These are phyloP conservation scores for Dryas octopetala DNA, from an alignment of 306 rosid genomes.

Conservation along the genomic window DNA sequence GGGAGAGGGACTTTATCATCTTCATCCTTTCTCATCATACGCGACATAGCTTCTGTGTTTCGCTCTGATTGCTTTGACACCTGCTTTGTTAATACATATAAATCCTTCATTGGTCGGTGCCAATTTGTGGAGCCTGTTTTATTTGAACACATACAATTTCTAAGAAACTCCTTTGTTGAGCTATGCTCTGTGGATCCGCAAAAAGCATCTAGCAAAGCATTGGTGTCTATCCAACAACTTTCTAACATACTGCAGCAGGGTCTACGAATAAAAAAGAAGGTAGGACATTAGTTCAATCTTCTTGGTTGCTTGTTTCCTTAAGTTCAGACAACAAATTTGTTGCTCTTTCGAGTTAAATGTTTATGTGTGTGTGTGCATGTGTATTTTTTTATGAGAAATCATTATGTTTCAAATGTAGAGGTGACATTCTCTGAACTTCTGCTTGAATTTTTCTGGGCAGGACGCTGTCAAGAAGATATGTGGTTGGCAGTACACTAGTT, in stretches of 20 bases:
- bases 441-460: conserved; percentile 42
- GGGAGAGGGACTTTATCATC: conserved; percentile 66
- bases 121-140: conserved; percentile 55
- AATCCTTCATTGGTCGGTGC: conserved; percentile 67
- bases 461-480: conserved; percentile 77
- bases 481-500: conserved; percentile 72
- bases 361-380: neutral
- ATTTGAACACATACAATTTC: conserved; percentile 51
- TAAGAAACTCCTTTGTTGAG: conserved; percentile 79
- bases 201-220: conserved; percentile 67
- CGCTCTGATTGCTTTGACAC: conserved; percentile 61
- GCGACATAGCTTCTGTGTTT: conserved; percentile 56
- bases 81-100: conserved; percentile 71
- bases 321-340: conserved; percentile 1
- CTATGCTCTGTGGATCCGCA: conserved; percentile 73
- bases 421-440: conserved; percentile 30
- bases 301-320: conserved; percentile 19
- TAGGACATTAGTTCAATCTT: conserved; percentile 28
- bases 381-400: neutral
- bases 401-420: neutral
- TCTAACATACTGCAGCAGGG: conserved; percentile 72
- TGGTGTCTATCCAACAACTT: conserved; percentile 50
- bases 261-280: conserved; percentile 65
- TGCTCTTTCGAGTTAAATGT: conserved; percentile 6
- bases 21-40: conserved; percentile 63